phyloP scores from a whole-genome alignment of 192 early-diverging fungal species.

The Lobosporangium transversale region DNA sequence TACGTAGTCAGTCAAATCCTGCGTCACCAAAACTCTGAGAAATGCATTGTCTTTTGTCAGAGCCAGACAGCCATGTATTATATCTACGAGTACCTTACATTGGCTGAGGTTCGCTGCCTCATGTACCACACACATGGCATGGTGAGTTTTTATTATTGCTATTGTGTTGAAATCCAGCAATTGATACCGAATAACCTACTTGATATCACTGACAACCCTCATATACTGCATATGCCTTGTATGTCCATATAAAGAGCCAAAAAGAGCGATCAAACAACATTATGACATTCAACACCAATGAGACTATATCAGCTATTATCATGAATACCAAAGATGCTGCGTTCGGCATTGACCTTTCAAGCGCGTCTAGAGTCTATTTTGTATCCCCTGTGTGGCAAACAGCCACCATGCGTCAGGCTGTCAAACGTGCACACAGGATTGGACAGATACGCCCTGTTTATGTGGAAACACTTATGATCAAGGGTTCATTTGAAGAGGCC shows the following conservation, averaged over 20 bases:
- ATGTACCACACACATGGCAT: constrained; percentile 61
- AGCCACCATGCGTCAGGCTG: constrained; percentile 81
- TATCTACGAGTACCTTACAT: constrained; percentile 57
- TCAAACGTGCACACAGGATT: constrained; percentile 87
- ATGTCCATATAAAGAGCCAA: constrained; percentile 47
- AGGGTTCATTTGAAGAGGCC: constrained; percentile 64
- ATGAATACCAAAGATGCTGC: constrained; percentile 66
- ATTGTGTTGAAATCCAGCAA: no score
- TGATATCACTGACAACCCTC: no score
- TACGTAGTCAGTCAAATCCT: constrained; percentile 60
- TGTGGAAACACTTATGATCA: constrained; percentile 68
- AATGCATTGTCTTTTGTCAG: constrained; percentile 71
- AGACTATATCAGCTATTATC: constrained; percentile 59
- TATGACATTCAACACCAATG: constrained; percentile 71
- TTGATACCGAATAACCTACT: no score
- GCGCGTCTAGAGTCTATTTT: constrained; percentile 77
- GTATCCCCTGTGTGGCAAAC: constrained; percentile 78
- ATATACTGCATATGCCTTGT: no score
- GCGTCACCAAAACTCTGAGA: constrained; percentile 52
- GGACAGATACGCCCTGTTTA: constrained; percentile 71
- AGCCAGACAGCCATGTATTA: constrained; percentile 62
- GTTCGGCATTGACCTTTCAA: constrained; percentile 82
- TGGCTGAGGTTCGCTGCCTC: constrained; percentile 63
- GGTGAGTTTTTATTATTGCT: constrained; percentile 33
- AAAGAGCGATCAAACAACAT: constrained; percentile 58